Evolutionary conservation across 352 stramenopile genomes (phyloP), one percentile per base, ranked within the genome.

Genomic region (Globisporangium paroecandrum): DNA sequence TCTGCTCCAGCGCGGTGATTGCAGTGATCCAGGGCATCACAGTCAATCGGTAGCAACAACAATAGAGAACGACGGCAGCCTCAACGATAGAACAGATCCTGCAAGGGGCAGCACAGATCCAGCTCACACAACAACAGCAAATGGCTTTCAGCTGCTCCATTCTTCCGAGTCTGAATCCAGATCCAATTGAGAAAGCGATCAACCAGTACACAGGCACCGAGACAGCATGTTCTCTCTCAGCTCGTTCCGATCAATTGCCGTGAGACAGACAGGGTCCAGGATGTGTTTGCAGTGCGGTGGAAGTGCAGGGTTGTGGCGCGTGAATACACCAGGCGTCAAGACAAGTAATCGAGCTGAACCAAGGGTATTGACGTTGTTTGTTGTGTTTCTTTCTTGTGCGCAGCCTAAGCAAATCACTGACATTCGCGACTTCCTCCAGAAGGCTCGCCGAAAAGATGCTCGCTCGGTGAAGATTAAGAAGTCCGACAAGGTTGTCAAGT

Each of bases 401-500:
- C 77, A 98, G 97, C 97, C 97, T 70, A 99, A 99, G 89, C 88
- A 98, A 89, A 99, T 99, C 90, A 99, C 92, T 74, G 97, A 99
- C 82, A 99, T 99, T 81, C 93, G 96, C 76, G 97, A 99, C 85
- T 99, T 99, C 85, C 90, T 99, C 75, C 97, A 98, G 86, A 99
- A 99, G 89, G 97, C 97, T 66, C 94, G 97, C 78, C 84, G 97
- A 89, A 97, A 97, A 83, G 94, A 98, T 91, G 98, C 98, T 74
- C 98, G 97, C 75, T 98, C 98, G 70, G 97, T 99, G 56, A 99
- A 99, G 88, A 99, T 99, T 80, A 98, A 98, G 85, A 99, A 99
- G 94, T 92, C 90, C 71, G 85, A 91, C 73, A 83, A 94, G 79
- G 90, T 98, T 66, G 98, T 97, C 80, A 99, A 99, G 93, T 99